These are phyloP conservation scores for Puccinia triticina DNA, from an alignment of 1,284 basidiomycete species.

Conservation along the genomic window DNA sequence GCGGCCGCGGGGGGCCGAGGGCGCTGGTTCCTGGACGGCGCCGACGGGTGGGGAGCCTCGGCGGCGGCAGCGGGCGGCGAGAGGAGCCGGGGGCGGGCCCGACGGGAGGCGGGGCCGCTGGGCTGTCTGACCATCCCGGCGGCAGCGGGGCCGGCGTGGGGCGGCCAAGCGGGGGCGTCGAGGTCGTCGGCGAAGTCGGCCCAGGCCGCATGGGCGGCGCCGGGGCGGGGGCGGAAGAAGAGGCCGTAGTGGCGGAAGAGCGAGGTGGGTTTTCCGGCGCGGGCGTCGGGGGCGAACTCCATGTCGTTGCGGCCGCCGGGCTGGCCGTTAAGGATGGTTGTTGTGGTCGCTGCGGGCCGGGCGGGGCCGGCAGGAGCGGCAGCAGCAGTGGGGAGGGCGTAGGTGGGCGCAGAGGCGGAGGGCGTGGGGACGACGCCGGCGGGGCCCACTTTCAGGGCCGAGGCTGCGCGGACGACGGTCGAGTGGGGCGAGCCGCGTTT, in stretches of 20 bases:
- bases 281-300: constrained; percentile 5
- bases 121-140: no score
- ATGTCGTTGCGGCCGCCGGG: background rate
- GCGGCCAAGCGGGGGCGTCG: background rate
- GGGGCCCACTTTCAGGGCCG: background rate
- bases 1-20: background rate
- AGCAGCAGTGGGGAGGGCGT: background rate
- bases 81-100: no score
- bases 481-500: background rate
- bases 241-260: constrained; percentile 7
- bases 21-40: no score
- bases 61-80: no score
- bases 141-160: no score
- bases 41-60: no score
- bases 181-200: no score
- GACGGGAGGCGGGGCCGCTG: no score
- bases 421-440: background rate
- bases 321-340: background rate
- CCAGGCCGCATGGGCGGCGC: background rate
- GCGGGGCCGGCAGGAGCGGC: background rate
- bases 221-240: background rate
- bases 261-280: background rate
- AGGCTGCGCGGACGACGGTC: background rate
- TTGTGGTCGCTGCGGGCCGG: background rate
- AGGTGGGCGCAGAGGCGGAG: background rate